Conservation (phyloP, 2,329 filamentous ascomycete species). For the Stenocarpella maydis region DNA sequence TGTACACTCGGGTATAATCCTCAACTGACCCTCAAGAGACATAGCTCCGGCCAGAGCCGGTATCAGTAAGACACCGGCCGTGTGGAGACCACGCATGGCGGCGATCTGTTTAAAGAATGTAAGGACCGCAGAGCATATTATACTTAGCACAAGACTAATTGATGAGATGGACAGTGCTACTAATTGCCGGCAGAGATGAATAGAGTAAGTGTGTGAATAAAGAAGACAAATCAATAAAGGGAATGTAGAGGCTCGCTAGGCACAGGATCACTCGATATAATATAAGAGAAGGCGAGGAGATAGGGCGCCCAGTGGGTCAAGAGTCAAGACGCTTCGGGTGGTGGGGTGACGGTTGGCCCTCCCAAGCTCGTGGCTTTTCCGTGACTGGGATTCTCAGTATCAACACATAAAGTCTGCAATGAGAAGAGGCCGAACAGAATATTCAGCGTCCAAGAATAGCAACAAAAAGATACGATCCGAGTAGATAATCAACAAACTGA, state of each 20-base stretch:
- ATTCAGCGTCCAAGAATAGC: background rate
- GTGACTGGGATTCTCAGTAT: conserved; percentile 4
- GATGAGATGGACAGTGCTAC: background rate
- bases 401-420: conserved; percentile 4
- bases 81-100: conserved; percentile 46
- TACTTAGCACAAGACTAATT: background rate
- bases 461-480: background rate
- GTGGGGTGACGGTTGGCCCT: conserved; percentile 22
- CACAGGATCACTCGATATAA: conserved; percentile 35
- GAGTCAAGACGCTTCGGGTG: conserved; percentile 21
- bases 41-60: conserved; percentile 46
- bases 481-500: background rate
- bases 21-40: conserved; percentile 35
- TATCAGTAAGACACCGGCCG: conserved; percentile 47
- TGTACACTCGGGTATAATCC: background rate
- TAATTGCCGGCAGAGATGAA: background rate
- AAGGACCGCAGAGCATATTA: conserved; percentile 13
- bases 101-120: background rate
- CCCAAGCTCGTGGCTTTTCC: conserved; percentile 4
- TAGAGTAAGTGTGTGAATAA: conserved; percentile 16
- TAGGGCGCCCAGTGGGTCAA: conserved; percentile 6
- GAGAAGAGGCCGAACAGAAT: background rate
- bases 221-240: conserved; percentile 28
- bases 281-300: conserved; percentile 37
- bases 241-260: conserved; percentile 35